Base-by-base conservation (phyloP, 768 basidiomycete species). In the Suillus weaverae region DNA sequence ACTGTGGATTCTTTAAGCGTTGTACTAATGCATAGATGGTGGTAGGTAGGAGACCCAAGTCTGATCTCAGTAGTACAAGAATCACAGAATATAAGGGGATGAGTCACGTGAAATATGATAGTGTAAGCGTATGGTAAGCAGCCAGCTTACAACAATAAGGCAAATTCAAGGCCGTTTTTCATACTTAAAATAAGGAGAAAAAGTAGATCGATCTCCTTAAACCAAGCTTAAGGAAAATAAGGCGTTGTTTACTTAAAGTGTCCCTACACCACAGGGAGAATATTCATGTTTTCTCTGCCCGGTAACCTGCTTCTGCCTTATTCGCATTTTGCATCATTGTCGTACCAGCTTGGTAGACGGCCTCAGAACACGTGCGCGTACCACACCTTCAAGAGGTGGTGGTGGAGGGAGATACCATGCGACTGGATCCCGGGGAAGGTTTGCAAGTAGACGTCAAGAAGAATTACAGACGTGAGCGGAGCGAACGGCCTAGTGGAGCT, bases 231-330 rank as follows among this genome's bases (percentile, higher is more conserved):
- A n/a, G n/a, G n/a, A n/a, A n/a, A n/a, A n/a, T n/a, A n/a, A n/a
- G n/a, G n/a, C n/a, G n/a, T n/a, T n/a, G n/a, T n/a, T n/a, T n/a
- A n/a, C n/a, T n/a, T n/a, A n/a, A 1, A 90, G 86, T 13, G 81
- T 95, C 30, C 89, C 90, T 0, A 71, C 77, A 10, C 70, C 73
- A 6, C 70, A 73, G 35, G 70, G 72, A 13, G 64, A 66, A n/a
- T 70, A 72, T 87, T 88, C 5, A 70, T 93, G 16, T 95, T 97
- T 70, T 92, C 91, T 0, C 83, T 95, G 2, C 94, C 94, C 0
- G 94, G 94, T 1, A 95, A 96, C 73, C 94, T 0, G 94, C 94
- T 0, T 89, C 89, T 4, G 94, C 94, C 20, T 81, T 96, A n/a
- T 92, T 95, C 18, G 92, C 87, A 7, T 95, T 95, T 76, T 84